These are phyloP conservation scores for Boletus vermiculosoides DNA, from an alignment of 768 basidiomycete genomes.

Conservation along the genomic window DNA sequence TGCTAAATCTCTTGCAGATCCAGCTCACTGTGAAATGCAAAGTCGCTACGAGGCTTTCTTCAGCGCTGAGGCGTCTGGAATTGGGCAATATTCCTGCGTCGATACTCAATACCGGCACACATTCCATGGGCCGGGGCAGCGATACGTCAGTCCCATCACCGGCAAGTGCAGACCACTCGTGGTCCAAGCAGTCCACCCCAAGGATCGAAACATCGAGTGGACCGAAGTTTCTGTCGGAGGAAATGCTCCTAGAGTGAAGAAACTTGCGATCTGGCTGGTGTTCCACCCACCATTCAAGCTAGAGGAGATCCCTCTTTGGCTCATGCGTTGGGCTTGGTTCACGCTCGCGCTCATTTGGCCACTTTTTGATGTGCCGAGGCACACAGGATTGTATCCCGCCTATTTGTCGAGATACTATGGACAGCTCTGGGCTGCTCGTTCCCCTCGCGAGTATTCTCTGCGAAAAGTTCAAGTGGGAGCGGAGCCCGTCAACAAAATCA, in stretches of 20 bases:
- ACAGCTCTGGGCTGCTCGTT: constrained; percentile 26
- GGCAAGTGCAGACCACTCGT: constrained; percentile 22
- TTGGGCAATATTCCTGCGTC: constrained; percentile 3
- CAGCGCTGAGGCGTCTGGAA: neutral
- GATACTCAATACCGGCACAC: constrained; percentile 19
- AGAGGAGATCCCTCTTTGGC: constrained; percentile 8
- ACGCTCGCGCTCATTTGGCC: constrained; percentile 18
- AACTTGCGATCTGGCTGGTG: constrained; percentile 21
- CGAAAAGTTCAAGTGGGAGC: constrained; percentile 1
- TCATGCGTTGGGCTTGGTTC: constrained; percentile 18
- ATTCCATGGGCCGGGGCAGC: constrained; percentile 12
- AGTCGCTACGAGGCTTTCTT: neutral
- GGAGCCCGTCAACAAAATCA: constrained; percentile 8
- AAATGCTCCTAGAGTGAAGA: neutral
- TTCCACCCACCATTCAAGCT: neutral
- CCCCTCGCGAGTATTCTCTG: constrained; percentile 22
- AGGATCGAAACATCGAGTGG: neutral
- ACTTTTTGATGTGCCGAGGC: neutral
- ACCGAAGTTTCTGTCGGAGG: constrained; percentile 1
- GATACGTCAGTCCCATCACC: constrained; percentile 24
- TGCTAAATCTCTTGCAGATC: neutral
- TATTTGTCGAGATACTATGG: constrained; percentile 21
- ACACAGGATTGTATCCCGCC: constrained; percentile 13
- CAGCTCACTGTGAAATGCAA: neutral
- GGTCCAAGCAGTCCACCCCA: constrained; percentile 27